Evolutionary conservation across 2,329 filamentous ascomycete species (phyloP).

Genomic region (Sodiomyces alkalinus): DNA sequence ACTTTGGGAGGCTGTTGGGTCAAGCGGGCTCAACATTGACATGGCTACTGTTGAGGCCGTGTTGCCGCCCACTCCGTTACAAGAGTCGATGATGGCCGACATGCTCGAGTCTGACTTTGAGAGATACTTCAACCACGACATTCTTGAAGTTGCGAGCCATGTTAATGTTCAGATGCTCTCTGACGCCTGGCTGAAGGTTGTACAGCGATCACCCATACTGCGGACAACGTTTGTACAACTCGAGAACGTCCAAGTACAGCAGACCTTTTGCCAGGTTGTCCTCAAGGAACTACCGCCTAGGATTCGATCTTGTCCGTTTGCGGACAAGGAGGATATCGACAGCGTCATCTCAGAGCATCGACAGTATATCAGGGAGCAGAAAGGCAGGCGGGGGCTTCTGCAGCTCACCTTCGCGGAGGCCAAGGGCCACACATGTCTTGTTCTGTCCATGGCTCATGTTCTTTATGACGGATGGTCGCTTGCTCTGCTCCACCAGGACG

Average conservation of each 20-base stretch:
- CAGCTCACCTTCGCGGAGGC: conserved; percentile 29
- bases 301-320: neutral
- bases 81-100: conserved; percentile 73
- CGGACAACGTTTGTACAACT: conserved; percentile 59
- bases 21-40: conserved; percentile 17
- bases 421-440: conserved; percentile 22
- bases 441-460: conserved; percentile 69
- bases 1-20: conserved; percentile 22
- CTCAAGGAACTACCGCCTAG: conserved; percentile 9
- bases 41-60: conserved; percentile 36
- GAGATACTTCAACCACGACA: conserved; percentile 76
- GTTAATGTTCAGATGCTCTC: conserved; percentile 42
- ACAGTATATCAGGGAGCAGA: conserved; percentile 17
- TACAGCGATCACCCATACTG: conserved; percentile 51
- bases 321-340: conserved; percentile 17
- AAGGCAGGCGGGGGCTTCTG: conserved; percentile 25
- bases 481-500: conserved; percentile 54
- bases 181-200: conserved; percentile 45
- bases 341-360: conserved; percentile 21
- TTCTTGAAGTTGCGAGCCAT: conserved; percentile 42
- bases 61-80: conserved; percentile 65
- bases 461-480: conserved; percentile 86
- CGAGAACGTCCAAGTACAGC: conserved; percentile 39
- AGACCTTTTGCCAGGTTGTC: conserved; percentile 35
- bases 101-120: conserved; percentile 62